phyloP scores from a whole-genome alignment of 2,329 filamentous ascomycete genomes.

The Coniosporium tulheliwenetii region DNA sequence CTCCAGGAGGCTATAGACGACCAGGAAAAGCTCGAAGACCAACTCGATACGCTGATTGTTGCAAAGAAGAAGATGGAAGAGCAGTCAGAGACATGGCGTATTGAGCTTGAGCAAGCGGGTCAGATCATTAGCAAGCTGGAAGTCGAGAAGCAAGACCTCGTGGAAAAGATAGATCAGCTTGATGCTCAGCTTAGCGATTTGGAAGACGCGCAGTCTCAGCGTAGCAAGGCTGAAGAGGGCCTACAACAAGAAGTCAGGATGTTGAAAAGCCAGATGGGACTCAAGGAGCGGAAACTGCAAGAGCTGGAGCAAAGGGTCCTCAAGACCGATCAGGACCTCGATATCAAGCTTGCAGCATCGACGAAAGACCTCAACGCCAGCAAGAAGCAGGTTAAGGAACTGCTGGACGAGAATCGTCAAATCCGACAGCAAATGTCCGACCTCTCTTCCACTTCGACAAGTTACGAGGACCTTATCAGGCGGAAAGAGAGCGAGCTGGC shows the following conservation, averaged over 20 bases:
- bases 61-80: slow-evolving; percentile 82
- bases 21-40: slow-evolving; percentile 84
- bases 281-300: slow-evolving; percentile 80
- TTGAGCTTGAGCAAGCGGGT: slow-evolving; percentile 82
- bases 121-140: slow-evolving; percentile 75
- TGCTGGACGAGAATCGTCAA: slow-evolving; percentile 65
- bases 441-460: slow-evolving; percentile 78
- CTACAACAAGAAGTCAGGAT: slow-evolving; percentile 77
- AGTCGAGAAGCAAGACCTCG: slow-evolving; percentile 65
- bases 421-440: slow-evolving; percentile 76
- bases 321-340: slow-evolving; percentile 74
- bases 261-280: slow-evolving; percentile 72
- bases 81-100: slow-evolving; percentile 62
- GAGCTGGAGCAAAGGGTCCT: slow-evolving; percentile 76
- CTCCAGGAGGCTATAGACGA: slow-evolving; percentile 83
- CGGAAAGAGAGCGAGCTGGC: slow-evolving; percentile 88
- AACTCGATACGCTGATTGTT: slow-evolving; percentile 74
- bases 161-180: slow-evolving; percentile 49
- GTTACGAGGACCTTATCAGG: slow-evolving; percentile 85
- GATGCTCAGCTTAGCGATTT: slow-evolving; percentile 58
- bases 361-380: slow-evolving; percentile 66
- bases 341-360: slow-evolving; percentile 63
- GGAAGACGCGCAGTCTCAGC: slow-evolving; percentile 53
- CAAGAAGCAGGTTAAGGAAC: slow-evolving; percentile 59
- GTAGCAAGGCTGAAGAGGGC: slow-evolving; percentile 59